Base-by-base conservation (phyloP, 2,329 filamentous ascomycete species). In the Penicillium sp. region DNA sequence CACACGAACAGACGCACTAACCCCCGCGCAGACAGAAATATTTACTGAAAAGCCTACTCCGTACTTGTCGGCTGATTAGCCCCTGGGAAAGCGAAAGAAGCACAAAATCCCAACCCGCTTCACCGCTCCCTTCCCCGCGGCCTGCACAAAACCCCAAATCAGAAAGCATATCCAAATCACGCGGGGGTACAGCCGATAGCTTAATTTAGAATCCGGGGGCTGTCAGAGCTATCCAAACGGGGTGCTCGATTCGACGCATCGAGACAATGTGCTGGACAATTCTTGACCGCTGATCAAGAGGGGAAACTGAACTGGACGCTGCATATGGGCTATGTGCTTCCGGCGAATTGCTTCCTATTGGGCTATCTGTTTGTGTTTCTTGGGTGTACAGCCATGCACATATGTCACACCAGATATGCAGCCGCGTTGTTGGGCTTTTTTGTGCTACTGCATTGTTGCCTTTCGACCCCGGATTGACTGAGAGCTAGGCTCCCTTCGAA, bases 281-380 rank as follows among this genome's bases (percentile, higher is more conserved):
- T 48, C 29, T 53, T 49, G 50, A 49, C 50, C 45, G 45, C 50
- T 47, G 49, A 43, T 16, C 16, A 22, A 43, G 38, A 29, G 49
- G 42, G 34, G 34, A 31, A 47, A n/a, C 32, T 4, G 27, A 1
- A 14, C 22, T 13, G 5, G 13, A 39, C 11, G 9, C 13, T 24
- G 22, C 22, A 38, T 7, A 16, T 29, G 32, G 32, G 42, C 32
- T 46, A 14, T 27, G 6, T 43, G 32, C 1, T 39, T 39, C 39
- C 27, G 21, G 27, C 29, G 24, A 43, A 49, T 49, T 43, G 39
- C 34, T 36, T 36, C 14, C 14, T 18, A 29, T 27, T 16, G 16
- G 10, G 16, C 13, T 11, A 22, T 40, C 42, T 22, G 22, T 11
- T 46, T 39, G 39, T 31, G 24, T 40, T 16, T 24, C 32, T 51